Base-by-base conservation (phyloP, 345 rosid genomes). In the Bretschneidera sinensis region DNA sequence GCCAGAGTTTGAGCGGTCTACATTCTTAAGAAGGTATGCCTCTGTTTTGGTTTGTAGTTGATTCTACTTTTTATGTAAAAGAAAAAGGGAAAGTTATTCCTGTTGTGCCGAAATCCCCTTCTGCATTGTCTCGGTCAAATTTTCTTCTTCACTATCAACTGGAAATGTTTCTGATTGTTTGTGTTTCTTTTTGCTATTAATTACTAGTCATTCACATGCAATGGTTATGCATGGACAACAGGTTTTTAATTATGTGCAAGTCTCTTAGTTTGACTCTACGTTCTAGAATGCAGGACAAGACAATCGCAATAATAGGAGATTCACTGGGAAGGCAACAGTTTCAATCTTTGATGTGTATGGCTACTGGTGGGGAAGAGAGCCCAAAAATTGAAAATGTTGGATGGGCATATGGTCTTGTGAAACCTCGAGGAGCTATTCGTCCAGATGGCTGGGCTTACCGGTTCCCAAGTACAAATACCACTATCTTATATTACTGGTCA, bases 281-380 rank as follows among this genome's bases (percentile, higher is more conserved):
- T 78, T 72, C 24, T 77, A 88, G 91, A 71, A 81, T 89, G 89
- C 80, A 75, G 85, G 76, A 82, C 74, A 86, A 81, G 80, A 84
- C 94, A 6, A 80, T 86, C 48, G 96, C 92, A 19, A 84, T 89
- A 55, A 59, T 89, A 23, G 92, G 96, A 70, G 92, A 89, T 74
- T 89, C 92, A 17, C 68, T 89, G 43, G 94, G 96, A 21, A 78
- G 96, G 68, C 87, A 83, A 65, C 91, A 84, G 63, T 86, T 86
- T 69, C 91, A 83, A 21, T 89, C 94, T 39, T 48, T 89, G 43
- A 84, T 86, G 87, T 86, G 96, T 55, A 84, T 89, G 89, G 82
- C 81, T 68, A 78, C 79, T 13, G 94, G 87, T 18, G 94, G 89
- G n/a, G 69, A 74, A 77, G 72, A 70, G 50, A 78, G 72, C 51